These are phyloP conservation scores for Colletotrichum tropicale DNA, from an alignment of 2,329 filamentous ascomycete species.

Conservation along the genomic window DNA sequence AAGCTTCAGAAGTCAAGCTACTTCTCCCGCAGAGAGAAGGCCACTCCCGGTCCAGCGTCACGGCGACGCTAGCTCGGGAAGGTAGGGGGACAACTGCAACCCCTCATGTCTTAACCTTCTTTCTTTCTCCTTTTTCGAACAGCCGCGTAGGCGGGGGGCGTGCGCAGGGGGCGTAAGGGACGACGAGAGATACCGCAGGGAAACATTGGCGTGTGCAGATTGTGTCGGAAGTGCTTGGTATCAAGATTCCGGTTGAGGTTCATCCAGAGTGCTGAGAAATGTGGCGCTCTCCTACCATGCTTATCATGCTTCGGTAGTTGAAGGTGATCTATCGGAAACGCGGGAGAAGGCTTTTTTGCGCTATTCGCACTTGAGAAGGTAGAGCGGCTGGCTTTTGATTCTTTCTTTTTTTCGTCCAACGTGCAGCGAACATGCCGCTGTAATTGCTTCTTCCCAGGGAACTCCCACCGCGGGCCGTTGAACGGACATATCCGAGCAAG, in stretches of 20 bases:
- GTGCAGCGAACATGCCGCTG: background rate
- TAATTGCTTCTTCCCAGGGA: background rate
- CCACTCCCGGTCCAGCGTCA: background rate
- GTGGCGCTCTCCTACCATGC: background rate
- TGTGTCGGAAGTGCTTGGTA: background rate
- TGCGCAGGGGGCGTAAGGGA: background rate
- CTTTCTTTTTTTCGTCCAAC: background rate
- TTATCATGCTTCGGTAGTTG: background rate
- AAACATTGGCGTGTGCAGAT: background rate
- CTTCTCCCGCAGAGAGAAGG: background rate
- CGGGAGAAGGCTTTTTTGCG: background rate
- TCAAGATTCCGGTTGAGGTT: background rate
- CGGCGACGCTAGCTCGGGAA: background rate
- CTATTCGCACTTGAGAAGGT: background rate
- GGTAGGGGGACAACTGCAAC: background rate
- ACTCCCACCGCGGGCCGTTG: constrained; percentile 1
- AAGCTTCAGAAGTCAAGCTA: background rate
- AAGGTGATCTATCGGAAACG: background rate
- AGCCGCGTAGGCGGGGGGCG: background rate
- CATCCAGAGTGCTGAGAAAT: background rate
- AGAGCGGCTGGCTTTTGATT: background rate
- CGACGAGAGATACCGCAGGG: background rate
- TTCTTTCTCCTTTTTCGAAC: background rate
- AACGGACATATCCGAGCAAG: background rate
- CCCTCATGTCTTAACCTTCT: background rate